These are phyloP conservation scores for Exophiala bonariae DNA, from an alignment of 2,329 filamentous ascomycete genomes.

Conservation along the genomic window DNA sequence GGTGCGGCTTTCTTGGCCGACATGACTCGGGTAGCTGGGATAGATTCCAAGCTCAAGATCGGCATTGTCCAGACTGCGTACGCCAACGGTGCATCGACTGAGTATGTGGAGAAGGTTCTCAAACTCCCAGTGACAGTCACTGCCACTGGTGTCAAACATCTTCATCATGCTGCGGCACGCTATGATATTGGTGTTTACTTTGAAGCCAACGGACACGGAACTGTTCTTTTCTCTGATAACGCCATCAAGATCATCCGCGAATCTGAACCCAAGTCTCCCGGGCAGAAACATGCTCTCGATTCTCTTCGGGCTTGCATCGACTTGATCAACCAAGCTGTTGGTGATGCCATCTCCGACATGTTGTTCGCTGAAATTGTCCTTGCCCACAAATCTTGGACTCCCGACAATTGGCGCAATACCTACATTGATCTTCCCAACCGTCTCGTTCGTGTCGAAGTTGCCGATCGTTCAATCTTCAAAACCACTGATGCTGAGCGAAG, in stretches of 20 bases:
- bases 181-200: conserved; percentile 98
- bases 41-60: conserved; percentile 79
- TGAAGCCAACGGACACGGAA: conserved; percentile 97
- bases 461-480: conserved; percentile 83
- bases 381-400: conserved; percentile 88
- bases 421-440: conserved; percentile 95
- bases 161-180: conserved; percentile 93
- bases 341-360: conserved; percentile 93
- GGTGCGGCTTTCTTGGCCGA: conserved; percentile 92
- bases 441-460: conserved; percentile 88
- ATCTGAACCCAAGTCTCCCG: conserved; percentile 83
- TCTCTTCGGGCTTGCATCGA: conserved; percentile 80
- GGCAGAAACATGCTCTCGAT: conserved; percentile 85
- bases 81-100: conserved; percentile 91
- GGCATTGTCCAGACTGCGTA: conserved; percentile 97
- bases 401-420: conserved; percentile 87
- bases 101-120: conserved; percentile 84
- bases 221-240: conserved; percentile 86
- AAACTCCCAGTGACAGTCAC: conserved; percentile 91
- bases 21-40: conserved; percentile 74
- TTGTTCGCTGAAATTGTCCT: conserved; percentile 94
- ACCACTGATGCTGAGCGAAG: conserved; percentile 90
- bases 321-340: conserved; percentile 97
- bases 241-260: conserved; percentile 76
- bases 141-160: conserved; percentile 92